Conservation (phyloP, 257 asterid genomes). For the Nicotiana tabacum region DNA sequence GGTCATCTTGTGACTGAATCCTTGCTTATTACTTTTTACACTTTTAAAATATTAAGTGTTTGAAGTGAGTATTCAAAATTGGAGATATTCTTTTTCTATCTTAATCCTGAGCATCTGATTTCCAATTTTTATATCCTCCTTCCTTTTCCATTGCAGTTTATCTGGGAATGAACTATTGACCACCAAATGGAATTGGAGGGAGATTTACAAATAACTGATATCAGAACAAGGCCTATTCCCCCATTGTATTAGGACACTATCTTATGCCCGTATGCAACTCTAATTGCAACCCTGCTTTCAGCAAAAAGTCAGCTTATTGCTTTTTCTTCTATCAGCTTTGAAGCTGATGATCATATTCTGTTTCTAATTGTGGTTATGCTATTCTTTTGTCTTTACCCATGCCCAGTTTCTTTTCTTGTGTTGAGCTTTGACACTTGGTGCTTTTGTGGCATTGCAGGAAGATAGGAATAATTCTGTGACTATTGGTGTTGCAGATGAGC, state of each 20-base stretch:
- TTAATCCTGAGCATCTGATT: no score
- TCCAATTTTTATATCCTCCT: no score
- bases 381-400: neutral
- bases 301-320: neutral
- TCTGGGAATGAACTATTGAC: constrained; percentile 27
- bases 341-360: neutral
- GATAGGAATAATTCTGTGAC: constrained; percentile 74
- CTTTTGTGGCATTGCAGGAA: constrained; percentile 37
- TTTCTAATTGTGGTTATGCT: neutral
- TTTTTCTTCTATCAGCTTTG: neutral
- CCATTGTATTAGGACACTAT: neutral
- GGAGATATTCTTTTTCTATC: no score
- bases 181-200: constrained; percentile 34
- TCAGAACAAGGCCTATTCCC: neutral
- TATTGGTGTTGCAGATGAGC: constrained; percentile 84
- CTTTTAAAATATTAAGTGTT: no score
- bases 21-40: no score
- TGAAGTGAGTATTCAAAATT: no score
- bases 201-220: constrained; percentile 29
- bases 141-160: constrained; percentile 8
- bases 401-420: no score
- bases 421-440: neutral
- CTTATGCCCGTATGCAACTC: neutral
- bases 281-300: neutral
- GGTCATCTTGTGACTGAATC: no score